Conservation (phyloP, 2,329 filamentous ascomycete species). For the Graphiopsis chlorocephala region DNA sequence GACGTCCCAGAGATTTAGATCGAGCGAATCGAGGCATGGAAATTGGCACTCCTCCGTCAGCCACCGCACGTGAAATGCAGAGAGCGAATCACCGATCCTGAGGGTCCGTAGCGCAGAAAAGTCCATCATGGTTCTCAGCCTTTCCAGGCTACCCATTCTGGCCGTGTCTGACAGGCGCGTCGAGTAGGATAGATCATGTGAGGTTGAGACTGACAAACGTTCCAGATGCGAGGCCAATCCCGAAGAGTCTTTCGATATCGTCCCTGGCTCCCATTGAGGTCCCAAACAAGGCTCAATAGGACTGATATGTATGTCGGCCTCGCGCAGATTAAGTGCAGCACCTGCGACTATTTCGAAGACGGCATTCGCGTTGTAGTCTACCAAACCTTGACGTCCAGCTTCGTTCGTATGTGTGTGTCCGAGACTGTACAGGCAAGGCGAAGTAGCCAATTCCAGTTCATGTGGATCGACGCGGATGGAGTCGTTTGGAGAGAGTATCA, state of each 20-base stretch:
- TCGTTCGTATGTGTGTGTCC: background rate
- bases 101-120: background rate
- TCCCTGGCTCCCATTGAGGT: background rate
- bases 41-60: background rate
- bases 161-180: background rate
- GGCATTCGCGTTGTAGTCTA: background rate
- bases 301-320: background rate
- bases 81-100: background rate
- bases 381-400: background rate
- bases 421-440: background rate
- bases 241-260: background rate
- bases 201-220: background rate
- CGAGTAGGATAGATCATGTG: background rate
- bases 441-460: constrained; percentile 4
- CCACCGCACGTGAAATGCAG: background rate
- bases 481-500: constrained; percentile 1
- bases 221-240: background rate
- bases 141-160: background rate
- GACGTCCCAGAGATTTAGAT: background rate
- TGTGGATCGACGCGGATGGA: background rate
- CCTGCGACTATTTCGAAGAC: background rate
- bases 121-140: background rate
- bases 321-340: background rate
- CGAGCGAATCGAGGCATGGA: background rate
- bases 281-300: background rate